Percentiles rank a stretch among this genome's conserved stretches.
Evolutionary conservation across 2,329 filamentous ascomycete genomes (phyloP).

Genomic region (Alternaria alternata): DNA sequence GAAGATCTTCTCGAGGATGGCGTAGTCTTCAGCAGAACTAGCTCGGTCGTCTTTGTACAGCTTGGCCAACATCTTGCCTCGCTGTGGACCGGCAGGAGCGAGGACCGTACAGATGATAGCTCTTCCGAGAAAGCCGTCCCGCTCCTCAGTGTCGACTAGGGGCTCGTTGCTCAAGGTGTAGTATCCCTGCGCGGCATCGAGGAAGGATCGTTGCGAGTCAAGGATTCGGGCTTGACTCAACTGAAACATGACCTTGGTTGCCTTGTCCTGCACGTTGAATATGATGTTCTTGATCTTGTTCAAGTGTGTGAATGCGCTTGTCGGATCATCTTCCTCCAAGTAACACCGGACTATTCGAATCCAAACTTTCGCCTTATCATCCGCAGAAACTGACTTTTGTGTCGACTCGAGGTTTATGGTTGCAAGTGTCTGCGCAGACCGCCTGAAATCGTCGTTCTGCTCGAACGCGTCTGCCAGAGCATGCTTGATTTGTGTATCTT

Average conservation of each 20-base stretch:
- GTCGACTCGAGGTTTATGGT: conserved; percentile 89
- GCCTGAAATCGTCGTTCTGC: conserved; percentile 77
- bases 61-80: conserved; percentile 79
- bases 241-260: conserved; percentile 83
- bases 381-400: conserved; percentile 81
- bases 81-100: conserved; percentile 85
- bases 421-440: conserved; percentile 79
- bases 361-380: conserved; percentile 86
- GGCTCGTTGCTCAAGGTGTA: conserved; percentile 82
- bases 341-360: conserved; percentile 94
- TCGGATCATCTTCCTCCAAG: conserved; percentile 91
- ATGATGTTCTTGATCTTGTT: conserved; percentile 97
- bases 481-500: conserved; percentile 79
- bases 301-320: conserved; percentile 82
- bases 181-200: conserved; percentile 87
- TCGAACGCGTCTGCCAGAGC: conserved; percentile 86
- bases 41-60: conserved; percentile 94
- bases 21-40: conserved; percentile 76
- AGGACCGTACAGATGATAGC: conserved; percentile 93
- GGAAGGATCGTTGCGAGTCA: conserved; percentile 87
- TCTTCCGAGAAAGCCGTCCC: conserved; percentile 82
- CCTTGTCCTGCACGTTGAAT: conserved; percentile 75
- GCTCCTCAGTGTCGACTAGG: conserved; percentile 84
- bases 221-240: conserved; percentile 92
- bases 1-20: conserved; percentile 97